These are phyloP conservation scores for Malus domestica DNA, from an alignment of 306 rosid genomes.

Conservation along the genomic window ASM211411v1 NC_041804.1:5370501-5371000, in stretches of 20 bases:
- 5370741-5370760: neutral
- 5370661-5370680: neutral
- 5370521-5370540: neutral
- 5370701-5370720: no score
- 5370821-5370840: no score
- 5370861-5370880: no score
- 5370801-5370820: neutral
- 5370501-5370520: neutral
- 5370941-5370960: no score
- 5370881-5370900: no score
- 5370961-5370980: no score
- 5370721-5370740: no score
- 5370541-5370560: conserved; percentile 2
- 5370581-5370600: neutral
- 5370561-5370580: neutral
- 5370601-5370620: neutral
- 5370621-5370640: neutral
- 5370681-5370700: neutral
- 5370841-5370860: no score
- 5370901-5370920: no score
- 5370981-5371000: no score
- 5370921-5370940: no score
- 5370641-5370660: neutral
- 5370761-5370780: neutral
- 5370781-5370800: neutral